phyloP scores from a whole-genome alignment of 1,284 basidiomycete genomes.

The Malassezia sp. region DNA sequence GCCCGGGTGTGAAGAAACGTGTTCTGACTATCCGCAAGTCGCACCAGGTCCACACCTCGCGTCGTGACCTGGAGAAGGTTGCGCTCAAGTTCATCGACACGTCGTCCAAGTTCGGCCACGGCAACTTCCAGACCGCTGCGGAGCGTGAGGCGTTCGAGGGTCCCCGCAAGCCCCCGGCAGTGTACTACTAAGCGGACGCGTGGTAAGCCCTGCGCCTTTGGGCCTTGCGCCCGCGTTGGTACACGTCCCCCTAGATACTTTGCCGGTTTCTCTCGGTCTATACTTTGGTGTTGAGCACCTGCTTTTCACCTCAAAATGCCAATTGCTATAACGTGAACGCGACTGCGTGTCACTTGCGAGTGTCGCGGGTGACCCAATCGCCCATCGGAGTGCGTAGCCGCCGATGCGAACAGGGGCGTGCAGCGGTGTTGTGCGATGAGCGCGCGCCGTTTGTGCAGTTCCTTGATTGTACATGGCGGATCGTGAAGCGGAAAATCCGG shows the following conservation, averaged over 20 bases:
- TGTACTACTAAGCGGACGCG: constrained; percentile 51
- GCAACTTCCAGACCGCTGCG: constrained; percentile 85
- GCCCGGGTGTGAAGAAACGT: constrained; percentile 95
- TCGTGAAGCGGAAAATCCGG: too few relatives aligned
- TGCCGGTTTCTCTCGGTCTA: constrained; percentile 4
- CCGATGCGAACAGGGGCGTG: too few relatives aligned
- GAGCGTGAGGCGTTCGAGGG: constrained; percentile 93
- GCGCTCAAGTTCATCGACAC: constrained; percentile 98
- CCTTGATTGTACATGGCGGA: too few relatives aligned
- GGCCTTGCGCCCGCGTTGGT: constrained; percentile 15
- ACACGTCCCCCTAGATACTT: constrained; percentile 47
- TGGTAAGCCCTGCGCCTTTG: too few relatives aligned
- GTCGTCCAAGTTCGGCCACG: constrained; percentile 77
- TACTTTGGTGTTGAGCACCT: constrained; percentile 7
- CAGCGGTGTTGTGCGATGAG: too few relatives aligned
- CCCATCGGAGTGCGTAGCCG: too few relatives aligned
- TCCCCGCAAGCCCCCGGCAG: constrained; percentile 48
- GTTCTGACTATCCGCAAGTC: constrained; percentile 60
- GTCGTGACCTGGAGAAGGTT: constrained; percentile 70
- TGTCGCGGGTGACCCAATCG: too few relatives aligned
- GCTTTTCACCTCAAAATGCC: constrained; percentile 12
- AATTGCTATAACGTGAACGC: constrained; percentile 4
- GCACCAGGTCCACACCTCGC: constrained; percentile 44
- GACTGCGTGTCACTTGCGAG: too few relatives aligned
- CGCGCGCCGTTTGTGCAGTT: too few relatives aligned